A percentile compares a stretch with the other conserved stretches of the same genome.
These are phyloP conservation scores for Chlamydomonas incerta DNA, from an alignment of 139 green algal genomes.

Conservation along the genomic window DNA sequence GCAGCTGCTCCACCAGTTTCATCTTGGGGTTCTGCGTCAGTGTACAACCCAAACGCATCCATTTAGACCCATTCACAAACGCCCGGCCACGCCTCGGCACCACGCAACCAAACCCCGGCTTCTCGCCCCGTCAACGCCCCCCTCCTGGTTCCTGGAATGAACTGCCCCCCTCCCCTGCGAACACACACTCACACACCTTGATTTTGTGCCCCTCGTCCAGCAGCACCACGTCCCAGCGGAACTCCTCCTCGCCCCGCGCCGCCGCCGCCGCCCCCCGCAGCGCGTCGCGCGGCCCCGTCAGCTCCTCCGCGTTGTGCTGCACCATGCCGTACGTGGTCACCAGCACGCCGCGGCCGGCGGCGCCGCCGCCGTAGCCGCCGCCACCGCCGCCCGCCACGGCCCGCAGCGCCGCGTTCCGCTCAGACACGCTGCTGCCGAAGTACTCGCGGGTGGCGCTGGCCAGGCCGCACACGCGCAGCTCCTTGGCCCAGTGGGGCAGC, in stretches of 20 bases:
- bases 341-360: slow-evolving; percentile 72
- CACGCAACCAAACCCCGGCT: no score
- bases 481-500: slow-evolving; percentile 87
- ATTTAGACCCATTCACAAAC: no score
- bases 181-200: slow-evolving; percentile 23
- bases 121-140: no score
- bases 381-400: slow-evolving; percentile 35
- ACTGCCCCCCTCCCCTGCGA: no score
- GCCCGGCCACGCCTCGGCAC: no score
- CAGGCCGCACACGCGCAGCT: slow-evolving; percentile 87
- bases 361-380: background rate
- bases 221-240: slow-evolving; percentile 90
- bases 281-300: slow-evolving; percentile 38
- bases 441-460: slow-evolving; percentile 20
- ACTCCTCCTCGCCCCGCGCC: background rate
- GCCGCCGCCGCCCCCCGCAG: background rate
- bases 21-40: slow-evolving; percentile 84
- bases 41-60: no score
- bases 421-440: slow-evolving; percentile 33
- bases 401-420: slow-evolving; percentile 49
- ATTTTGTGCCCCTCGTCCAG: slow-evolving; percentile 89
- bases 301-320: slow-evolving; percentile 77
- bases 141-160: no score
- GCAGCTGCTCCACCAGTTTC: slow-evolving; percentile 76
- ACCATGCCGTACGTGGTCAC: slow-evolving; percentile 97